These are phyloP conservation scores for Asterella californica DNA, from an alignment of 225 moss, liverwort and hornwort genomes.

Conservation along the genomic window DNA sequence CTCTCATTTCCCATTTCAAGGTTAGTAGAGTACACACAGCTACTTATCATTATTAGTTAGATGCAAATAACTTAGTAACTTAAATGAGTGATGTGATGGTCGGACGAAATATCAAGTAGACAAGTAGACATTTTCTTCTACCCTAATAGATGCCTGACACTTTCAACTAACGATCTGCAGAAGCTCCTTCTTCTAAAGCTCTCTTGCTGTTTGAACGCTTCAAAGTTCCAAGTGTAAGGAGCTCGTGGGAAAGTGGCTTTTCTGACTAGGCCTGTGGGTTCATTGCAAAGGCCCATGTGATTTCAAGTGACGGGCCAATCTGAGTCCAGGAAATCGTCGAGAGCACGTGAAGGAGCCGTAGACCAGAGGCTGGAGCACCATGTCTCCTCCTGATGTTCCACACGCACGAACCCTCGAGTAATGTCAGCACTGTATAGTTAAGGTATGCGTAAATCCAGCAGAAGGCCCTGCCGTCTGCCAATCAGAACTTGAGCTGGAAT, in stretches of 20 bases:
- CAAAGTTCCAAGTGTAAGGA: constrained; percentile 3
- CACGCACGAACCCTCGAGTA: background rate
- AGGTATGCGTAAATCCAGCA: too few relatives aligned
- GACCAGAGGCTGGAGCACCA: background rate
- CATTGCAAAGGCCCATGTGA: background rate
- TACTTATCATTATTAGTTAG: too few relatives aligned
- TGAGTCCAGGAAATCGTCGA: background rate
- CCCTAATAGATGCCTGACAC: too few relatives aligned
- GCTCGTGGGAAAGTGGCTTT: constrained; percentile 3
- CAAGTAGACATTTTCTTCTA: too few relatives aligned
- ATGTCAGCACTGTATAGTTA: too few relatives aligned
- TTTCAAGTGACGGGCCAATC: background rate
- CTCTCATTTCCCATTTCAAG: too few relatives aligned
- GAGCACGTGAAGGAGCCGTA: background rate
- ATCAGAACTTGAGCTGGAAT: too few relatives aligned
- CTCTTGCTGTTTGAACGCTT: background rate
- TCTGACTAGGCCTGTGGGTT: background rate
- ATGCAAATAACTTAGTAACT: too few relatives aligned
- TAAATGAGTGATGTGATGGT: too few relatives aligned
- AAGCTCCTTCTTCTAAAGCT: background rate
- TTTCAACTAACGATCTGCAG: background rate
- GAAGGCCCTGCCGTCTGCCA: too few relatives aligned
- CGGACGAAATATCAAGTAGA: too few relatives aligned
- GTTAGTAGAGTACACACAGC: too few relatives aligned
- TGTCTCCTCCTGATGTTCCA: background rate